Evolutionary conservation across 768 basidiomycete genomes (phyloP).

Genomic region (Boletus huronensis): DNA sequence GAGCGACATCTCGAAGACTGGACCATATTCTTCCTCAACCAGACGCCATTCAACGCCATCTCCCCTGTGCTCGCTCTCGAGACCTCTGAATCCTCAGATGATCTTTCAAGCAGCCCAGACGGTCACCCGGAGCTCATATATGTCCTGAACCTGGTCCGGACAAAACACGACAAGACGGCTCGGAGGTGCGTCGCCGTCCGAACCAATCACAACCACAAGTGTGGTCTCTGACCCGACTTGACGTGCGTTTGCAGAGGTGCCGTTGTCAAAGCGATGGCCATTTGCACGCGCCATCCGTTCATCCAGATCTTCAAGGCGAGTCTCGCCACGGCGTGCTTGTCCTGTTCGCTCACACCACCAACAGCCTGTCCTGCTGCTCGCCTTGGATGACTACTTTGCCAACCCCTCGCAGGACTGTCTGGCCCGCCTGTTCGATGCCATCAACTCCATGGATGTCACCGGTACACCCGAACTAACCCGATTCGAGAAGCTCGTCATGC

Average conservation of each 20-base stretch:
- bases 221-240: slow-evolving; percentile 10
- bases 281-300: slow-evolving; percentile 89
- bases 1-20: slow-evolving; percentile 94
- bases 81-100: slow-evolving; percentile 37
- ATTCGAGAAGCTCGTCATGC: slow-evolving; percentile 84
- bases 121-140: slow-evolving; percentile 61
- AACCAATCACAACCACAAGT: not conserved
- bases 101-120: slow-evolving; percentile 24
- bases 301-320: slow-evolving; percentile 93
- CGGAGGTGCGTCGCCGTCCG: slow-evolving; percentile 51
- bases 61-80: slow-evolving; percentile 76
- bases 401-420: slow-evolving; percentile 89
- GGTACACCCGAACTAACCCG: slow-evolving; percentile 74
- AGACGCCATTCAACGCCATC: slow-evolving; percentile 85
- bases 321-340: not conserved
- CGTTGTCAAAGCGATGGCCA: slow-evolving; percentile 90
- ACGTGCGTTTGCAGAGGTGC: slow-evolving; percentile 62
- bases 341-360: slow-evolving; percentile 4
- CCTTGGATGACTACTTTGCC: slow-evolving; percentile 91
- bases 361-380: slow-evolving; percentile 89
- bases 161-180: slow-evolving; percentile 83
- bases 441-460: slow-evolving; percentile 89
- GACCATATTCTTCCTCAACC: slow-evolving; percentile 98
- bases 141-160: slow-evolving; percentile 87
- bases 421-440: slow-evolving; percentile 84